These are phyloP conservation scores for Pontederia paniculata DNA, from an alignment of 176 grass and related monocot genomes.

Conservation along the genomic window DNA sequence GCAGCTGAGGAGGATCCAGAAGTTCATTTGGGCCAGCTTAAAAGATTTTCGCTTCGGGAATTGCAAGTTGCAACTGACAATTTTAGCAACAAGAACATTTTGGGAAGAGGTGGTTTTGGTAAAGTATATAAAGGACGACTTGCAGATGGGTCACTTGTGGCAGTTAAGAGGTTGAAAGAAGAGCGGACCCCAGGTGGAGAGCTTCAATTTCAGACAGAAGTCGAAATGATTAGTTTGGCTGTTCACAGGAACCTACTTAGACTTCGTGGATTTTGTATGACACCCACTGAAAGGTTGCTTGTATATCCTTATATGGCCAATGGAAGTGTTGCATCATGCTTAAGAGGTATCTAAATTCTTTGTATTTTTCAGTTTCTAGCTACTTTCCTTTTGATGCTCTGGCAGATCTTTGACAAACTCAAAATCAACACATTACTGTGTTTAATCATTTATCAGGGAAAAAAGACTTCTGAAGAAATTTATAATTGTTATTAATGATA, in stretches of 20 bases:
- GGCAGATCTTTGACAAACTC: too few species aligned
- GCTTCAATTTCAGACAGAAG: constrained; percentile 8
- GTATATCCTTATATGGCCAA: constrained; percentile 8
- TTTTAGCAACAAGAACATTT: constrained; percentile 8
- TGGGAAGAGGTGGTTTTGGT: constrained; percentile 3
- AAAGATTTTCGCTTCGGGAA: constrained; percentile 4
- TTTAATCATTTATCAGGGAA: too few species aligned
- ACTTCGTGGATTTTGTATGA: constrained; percentile 11
- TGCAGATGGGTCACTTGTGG: constrained; percentile 6
- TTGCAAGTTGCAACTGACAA: constrained; percentile 5
- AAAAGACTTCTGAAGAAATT: too few species aligned
- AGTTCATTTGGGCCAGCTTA: constrained; percentile 8
- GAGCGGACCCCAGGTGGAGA: constrained; percentile 4
- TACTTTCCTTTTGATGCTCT: too few species aligned
- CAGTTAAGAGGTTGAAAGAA: constrained; percentile 9
- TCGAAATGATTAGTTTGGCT: constrained; percentile 7
- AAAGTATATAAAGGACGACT: constrained; percentile 6
- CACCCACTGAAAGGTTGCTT: constrained; percentile 5
- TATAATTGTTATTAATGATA: too few species aligned
- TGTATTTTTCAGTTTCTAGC: too few species aligned
- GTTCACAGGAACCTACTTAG: constrained; percentile 2
- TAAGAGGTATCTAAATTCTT: background rate
- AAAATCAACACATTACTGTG: too few species aligned
- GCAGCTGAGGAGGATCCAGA: constrained; percentile 9
- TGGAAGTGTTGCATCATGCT: constrained; percentile 10